Percentiles rank a stretch among this genome's conserved stretches.
Conservation (phyloP, 768 basidiomycete species). For the Termitomyces sp. region DNA sequence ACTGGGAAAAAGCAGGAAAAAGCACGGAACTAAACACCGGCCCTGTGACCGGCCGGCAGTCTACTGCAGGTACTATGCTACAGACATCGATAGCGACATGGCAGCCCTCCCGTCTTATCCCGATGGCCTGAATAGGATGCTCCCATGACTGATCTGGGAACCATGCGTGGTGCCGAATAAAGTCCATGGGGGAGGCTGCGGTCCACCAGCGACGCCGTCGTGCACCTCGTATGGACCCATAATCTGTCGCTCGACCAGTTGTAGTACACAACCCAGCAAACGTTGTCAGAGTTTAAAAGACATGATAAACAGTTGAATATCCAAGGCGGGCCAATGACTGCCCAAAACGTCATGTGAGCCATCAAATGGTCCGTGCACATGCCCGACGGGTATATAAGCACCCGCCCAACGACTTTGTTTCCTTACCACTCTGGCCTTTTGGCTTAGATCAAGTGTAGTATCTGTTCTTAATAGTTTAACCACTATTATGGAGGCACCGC, state of each 20-base stretch:
- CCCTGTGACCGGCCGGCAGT: conserved; percentile 6
- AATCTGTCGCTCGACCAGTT: too few relatives aligned
- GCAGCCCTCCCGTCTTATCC: not conserved
- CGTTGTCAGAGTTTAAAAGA: too few relatives aligned
- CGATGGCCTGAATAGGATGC: conserved; percentile 1
- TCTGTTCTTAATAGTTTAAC: conserved; percentile 89
- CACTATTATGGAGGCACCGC: conserved; percentile 55
- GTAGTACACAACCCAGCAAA: too few relatives aligned
- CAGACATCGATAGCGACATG: too few relatives aligned
- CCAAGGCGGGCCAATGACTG: too few relatives aligned
- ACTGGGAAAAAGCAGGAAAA: not conserved
- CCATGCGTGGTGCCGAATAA: not conserved
- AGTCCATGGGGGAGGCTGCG: not conserved
- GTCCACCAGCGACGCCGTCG: too few relatives aligned
- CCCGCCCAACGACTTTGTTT: not conserved
- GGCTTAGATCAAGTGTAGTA: conserved; percentile 98
- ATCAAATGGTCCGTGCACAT: conserved; percentile 3
- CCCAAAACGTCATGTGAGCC: too few relatives aligned
- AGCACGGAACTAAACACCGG: not conserved
- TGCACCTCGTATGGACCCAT: too few relatives aligned
- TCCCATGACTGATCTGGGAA: conserved; percentile 8
- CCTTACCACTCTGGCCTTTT: conserved; percentile 88
- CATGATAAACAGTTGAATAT: too few relatives aligned
- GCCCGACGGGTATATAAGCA: not conserved
- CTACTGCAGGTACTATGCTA: not conserved